These are phyloP conservation scores for Quercus lobata DNA, from an alignment of 331 rosid species.

Conservation along the genomic window DNA sequence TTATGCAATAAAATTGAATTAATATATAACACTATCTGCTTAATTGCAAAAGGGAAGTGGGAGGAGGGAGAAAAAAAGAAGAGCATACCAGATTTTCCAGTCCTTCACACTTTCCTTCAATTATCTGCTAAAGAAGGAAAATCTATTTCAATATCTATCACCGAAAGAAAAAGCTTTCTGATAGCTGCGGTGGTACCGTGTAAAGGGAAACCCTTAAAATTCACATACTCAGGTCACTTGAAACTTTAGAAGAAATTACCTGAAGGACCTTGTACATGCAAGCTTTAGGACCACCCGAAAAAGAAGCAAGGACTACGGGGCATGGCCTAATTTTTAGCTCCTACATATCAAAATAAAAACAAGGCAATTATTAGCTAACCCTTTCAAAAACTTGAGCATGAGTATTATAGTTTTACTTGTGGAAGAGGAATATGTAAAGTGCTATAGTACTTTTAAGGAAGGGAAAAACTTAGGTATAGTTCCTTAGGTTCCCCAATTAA, in stretches of 20 bases:
- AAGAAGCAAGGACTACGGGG: conserved; percentile 84
- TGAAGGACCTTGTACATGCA: conserved; percentile 86
- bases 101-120: conserved; percentile 53
- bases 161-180: not conserved
- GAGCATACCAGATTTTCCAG: conserved; percentile 57
- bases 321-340: conserved; percentile 70
- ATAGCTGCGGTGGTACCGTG: not conserved
- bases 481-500: too few species aligned
- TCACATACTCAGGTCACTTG: not conserved
- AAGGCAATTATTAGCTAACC: conserved; percentile 9
- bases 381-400: not conserved
- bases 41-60: conserved; percentile 8
- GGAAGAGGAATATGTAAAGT: not conserved
- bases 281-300: conserved; percentile 93
- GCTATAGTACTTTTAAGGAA: not conserved
- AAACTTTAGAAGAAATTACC: conserved; percentile 42
- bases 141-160: not conserved
- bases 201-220: not conserved
- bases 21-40: not conserved
- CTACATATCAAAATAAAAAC: conserved; percentile 35
- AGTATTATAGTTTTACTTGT: not conserved
- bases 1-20: not conserved
- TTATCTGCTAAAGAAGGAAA: conserved; percentile 56
- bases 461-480: too few species aligned
- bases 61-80: not conserved